Base-by-base conservation (phyloP, 2,329 filamentous ascomycete species). In the Sodiomyces alkalinus region DNA sequence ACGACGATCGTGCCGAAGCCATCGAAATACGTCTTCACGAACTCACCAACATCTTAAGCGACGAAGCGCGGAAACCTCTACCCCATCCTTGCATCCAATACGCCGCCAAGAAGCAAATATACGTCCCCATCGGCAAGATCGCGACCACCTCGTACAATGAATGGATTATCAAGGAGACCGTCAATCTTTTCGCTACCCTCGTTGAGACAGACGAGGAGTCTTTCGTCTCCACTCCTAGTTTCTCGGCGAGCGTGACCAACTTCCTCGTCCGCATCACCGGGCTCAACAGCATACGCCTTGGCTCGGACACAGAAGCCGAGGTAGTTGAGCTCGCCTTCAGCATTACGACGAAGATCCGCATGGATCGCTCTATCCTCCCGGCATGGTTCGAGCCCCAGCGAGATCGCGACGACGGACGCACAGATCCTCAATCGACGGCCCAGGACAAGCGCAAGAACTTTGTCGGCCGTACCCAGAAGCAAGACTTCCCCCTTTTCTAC, bases 201-300 rank as follows among this genome's bases (percentile, higher is more conserved):
- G 81, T 96, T 43, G 90, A 98, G 54, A 90, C 85, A 49, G 90
- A 96, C 52, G 86, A 94, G 55, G 90, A 94, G 48, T 83, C 85
- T 19, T 92, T 96, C 45, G 72, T 94, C 26, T 81, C 92, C 46
- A 92, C 80, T 45, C 70, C 77, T 18, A 66, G 72, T 30, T 98
- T 98, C 49, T 83, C 90, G 3, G 71, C 76, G 33, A 87, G 82
- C 43, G 54, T 98, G 45, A 90, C 92, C 46, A 82, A 83, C 41
- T 69, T 98, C 34, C 66, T 94, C 28, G 71, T 83, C 34, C 74
- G 77, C 39, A 83, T 87, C 19, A 75, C 80, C 2, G 76, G 78
- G 23, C 67, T 72, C 34, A 80, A 80, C 41, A 76, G 70, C 44
- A 72, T 81, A 36, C 66, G 73, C n/a, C 59, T 86, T 4, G 74